phyloP scores from a whole-genome alignment of 768 basidiomycete genomes.

The Pisolithus orientalis region DNA sequence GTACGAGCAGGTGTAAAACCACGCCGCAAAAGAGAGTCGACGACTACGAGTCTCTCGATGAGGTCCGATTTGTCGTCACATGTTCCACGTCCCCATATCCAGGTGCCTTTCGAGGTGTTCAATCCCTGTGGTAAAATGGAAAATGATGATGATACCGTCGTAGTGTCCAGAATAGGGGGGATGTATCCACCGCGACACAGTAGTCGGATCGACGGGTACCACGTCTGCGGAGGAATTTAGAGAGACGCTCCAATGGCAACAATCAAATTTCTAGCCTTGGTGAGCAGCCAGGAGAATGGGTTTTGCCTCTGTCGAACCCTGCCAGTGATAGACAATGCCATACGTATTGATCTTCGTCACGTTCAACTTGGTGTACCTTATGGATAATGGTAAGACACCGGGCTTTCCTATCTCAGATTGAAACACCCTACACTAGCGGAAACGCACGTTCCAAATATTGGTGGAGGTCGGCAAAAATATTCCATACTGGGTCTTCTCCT shows the following conservation, averaged over 20 bases:
- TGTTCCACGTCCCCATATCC: conserved; percentile 73
- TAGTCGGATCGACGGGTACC: conserved; percentile 52
- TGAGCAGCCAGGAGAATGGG: conserved; percentile 49
- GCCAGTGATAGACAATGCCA: conserved; percentile 52
- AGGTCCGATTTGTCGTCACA: conserved; percentile 68
- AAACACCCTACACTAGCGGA: conserved; percentile 44
- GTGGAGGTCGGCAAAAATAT: conserved; percentile 9
- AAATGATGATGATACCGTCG: conserved; percentile 32
- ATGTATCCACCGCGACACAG: conserved; percentile 48
- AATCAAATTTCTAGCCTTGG: conserved; percentile 27
- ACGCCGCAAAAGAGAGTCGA: conserved; percentile 41
- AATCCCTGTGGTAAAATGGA: not conserved
- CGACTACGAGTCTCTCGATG: conserved; percentile 44
- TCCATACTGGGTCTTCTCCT: conserved; percentile 35
- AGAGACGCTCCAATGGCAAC: not conserved
- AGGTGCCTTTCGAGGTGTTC: conserved; percentile 31
- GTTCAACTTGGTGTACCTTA: conserved; percentile 40
- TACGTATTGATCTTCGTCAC: conserved; percentile 55
- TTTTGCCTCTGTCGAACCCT: conserved; percentile 43
- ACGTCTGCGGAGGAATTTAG: conserved; percentile 39
- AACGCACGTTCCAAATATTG: conserved; percentile 35
- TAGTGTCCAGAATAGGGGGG: conserved; percentile 56
- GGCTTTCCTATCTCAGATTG: not conserved
- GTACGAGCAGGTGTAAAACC: conserved; percentile 42
- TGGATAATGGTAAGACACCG: not conserved